Evolutionary conservation across 257 asterid genomes (phyloP), one percentile per base, ranked within the genome.

Genomic region (Linderniella brevidens): DNA sequence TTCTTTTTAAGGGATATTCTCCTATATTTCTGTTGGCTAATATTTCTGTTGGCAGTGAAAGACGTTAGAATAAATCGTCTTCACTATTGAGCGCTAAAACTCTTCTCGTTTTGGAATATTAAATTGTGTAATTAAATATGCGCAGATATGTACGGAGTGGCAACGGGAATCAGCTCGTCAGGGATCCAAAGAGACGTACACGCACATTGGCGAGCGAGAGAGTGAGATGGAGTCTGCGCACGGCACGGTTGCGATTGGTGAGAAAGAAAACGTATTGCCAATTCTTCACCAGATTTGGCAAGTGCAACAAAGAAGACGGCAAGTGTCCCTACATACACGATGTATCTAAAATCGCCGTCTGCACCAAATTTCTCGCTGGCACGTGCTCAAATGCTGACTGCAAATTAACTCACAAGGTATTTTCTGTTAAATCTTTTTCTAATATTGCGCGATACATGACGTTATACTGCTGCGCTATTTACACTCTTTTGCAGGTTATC

Each of bases 141-240:
- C 67, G 54, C 61, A 81, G 98, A 64, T 90, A 85, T 61, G 85
- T 90, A 56, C 82, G 81, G 50, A 70, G 80, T 57, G 96, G 93
- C 55, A 90, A 73, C 74, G 98, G 98, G 42, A 81, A 85, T 64
- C 77, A 85, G 68, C 72, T 90, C 66, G 78, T 90, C 57, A 77
- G 94, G 68, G 83, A 90, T 69, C 98, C 96, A 52, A 90, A 90
- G 85, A 77, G 65, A 67, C 73, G 96, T 56, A 78, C 73, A 8
- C 94, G 96, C 53, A 57, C 68, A 42, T 68, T 90, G 46, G 98
- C 98, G 37, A 81, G 73, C 20, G 94, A 90, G 77, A 90, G 75
- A 58, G 93, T 90, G 48, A 78, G 94, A 35, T 78, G 96, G 98
- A 90, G 96, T 64, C 71, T 90, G 70, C 96, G 83, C 60, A 85